Evolutionary conservation across 768 basidiomycete species (phyloP), one percentile per base, ranked within the genome.

Genomic region (Melanogaster broomeanus): DNA sequence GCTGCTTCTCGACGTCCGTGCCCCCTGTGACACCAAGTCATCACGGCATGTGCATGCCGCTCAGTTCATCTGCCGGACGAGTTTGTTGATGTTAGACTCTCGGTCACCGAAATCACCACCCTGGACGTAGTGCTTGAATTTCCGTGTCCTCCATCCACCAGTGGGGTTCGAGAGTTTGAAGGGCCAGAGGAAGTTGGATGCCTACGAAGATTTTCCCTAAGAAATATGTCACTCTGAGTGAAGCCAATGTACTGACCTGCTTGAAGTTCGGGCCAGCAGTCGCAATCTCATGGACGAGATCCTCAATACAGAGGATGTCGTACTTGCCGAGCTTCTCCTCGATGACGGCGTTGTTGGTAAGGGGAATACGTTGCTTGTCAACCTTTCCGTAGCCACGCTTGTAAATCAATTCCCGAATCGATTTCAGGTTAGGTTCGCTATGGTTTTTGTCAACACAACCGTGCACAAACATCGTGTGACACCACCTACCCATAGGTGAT

Each of bases 121-220:
- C 81, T 94, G 83, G 55, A 97, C 84, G 70, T 80, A 97, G 78
- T 93, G 91, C 78, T 90, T 96, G 85, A 98, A 98, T 77, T 98
- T 98, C 71, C 93, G 84, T 70, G 83, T 86, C 77, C 93, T 88
- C 96, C 94, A 99, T 61, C 97, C 97, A 60, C 97, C 96, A 59
- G 83, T 98, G 49, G 97, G 96, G 85, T 98, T 98, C 66, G 94
- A 98, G 57, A 99, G 90, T 73, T 99, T 99, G 84, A 99, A 98
- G 22, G 97, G 97, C 95, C 95, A 98, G 48, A 98, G 87, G 85
- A 96, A 95, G 83, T 93, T 95, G 61, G 89, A 84, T 51, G 87
- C 89, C 88, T 89, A 22, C 1, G 53, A 39, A 13, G 4, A 24
- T 37, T 33, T 15, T 8, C 24, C 44, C 44, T 53, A 19, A 21